These are phyloP conservation scores for Beauveria varroae DNA, from an alignment of 2,329 filamentous ascomycete genomes.

Conservation along the genomic window DNA sequence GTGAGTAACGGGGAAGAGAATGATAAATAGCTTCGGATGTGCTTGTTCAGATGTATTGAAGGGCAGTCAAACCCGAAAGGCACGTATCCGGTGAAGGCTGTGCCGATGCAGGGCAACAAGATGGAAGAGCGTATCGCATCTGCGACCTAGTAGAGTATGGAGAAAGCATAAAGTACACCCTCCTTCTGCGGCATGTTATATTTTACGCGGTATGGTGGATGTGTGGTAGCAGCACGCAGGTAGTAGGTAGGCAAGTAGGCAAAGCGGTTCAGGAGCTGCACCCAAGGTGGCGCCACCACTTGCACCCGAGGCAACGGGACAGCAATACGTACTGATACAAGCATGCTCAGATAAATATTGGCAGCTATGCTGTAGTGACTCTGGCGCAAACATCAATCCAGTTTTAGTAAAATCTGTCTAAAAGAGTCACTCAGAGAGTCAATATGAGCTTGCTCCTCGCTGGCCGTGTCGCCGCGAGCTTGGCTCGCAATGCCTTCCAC, in stretches of 20 bases:
- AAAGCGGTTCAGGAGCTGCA: conserved; percentile 2
- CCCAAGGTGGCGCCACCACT: background rate
- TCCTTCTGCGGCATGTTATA: background rate
- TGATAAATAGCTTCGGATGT: background rate
- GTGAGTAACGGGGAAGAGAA: background rate
- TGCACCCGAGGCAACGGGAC: background rate
- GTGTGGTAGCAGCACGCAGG: background rate
- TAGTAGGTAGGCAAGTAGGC: background rate
- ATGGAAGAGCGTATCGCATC: background rate
- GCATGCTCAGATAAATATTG: background rate
- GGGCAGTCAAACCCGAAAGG: background rate
- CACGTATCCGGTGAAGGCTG: background rate
- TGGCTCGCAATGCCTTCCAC: background rate
- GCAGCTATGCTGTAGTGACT: background rate
- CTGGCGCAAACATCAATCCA: background rate
- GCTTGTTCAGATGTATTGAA: background rate
- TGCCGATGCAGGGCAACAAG: background rate
- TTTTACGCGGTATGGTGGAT: background rate
- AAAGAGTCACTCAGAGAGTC: background rate
- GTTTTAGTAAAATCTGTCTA: background rate
- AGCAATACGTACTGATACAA: background rate
- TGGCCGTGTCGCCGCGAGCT: background rate
- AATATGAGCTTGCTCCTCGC: background rate
- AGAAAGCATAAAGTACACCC: background rate
- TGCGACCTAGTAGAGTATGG: background rate